Conservation (phyloP, 352 stramenopile species). For the Globisporangium rhizosaccharum region DNA sequence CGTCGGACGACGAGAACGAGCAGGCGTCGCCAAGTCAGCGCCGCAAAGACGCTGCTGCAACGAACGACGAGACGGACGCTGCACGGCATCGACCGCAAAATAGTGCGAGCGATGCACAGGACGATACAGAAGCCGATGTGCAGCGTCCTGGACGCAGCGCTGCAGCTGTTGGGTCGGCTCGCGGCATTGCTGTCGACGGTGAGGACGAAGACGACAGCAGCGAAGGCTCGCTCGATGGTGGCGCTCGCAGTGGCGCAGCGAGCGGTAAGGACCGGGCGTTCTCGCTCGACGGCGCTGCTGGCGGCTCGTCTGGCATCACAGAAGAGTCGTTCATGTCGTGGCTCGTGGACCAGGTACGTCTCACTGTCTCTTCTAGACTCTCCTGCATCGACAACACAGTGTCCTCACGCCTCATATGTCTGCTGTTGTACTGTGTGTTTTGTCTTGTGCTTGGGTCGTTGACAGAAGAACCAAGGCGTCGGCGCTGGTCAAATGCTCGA, state of each 20-base stretch:
- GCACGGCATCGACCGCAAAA: no score
- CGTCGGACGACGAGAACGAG: constrained; percentile 73
- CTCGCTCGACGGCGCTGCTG: background rate
- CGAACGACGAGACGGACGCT: background rate
- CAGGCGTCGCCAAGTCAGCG: constrained; percentile 13
- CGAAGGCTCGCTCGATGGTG: background rate
- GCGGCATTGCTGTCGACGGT: background rate
- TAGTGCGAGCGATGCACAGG: no score
- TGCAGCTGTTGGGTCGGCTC: background rate
- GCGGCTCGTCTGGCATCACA: constrained; percentile 36
- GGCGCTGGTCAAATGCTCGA: constrained; percentile 69
- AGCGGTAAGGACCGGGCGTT: background rate
- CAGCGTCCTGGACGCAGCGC: constrained; percentile 4
- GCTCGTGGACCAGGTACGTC: constrained; percentile 46
- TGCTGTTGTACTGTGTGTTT: background rate
- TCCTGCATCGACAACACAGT: background rate
- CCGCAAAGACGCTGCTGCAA: background rate
- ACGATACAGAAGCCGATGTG: background rate
- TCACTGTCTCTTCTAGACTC: background rate
- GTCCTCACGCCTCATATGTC: background rate
- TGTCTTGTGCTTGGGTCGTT: background rate
- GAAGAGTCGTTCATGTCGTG: constrained; percentile 81
- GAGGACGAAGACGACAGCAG: constrained; percentile 11
- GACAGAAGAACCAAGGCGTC: constrained; percentile 58
- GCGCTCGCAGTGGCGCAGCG: background rate